Base-by-base conservation (phyloP, 169 alveolate genomes). In the Plasmodium adleri region DNA sequence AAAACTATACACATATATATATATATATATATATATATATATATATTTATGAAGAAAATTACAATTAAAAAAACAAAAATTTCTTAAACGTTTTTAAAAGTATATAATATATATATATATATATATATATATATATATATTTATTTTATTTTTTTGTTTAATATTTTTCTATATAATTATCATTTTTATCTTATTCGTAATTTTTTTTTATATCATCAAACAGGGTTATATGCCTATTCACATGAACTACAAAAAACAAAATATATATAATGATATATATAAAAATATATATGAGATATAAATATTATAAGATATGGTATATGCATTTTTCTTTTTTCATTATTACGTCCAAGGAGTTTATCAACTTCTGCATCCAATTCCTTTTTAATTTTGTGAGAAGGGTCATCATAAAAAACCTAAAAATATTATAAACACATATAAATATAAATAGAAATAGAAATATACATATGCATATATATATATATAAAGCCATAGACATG, bases 301-400 rank as follows among this genome's bases (percentile, higher is more conserved):
- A 67, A 15, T 13, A 17, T 26, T 64, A 28, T 64, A 24, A 39
- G 13, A 32, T 32, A 43, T 67, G 22, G 9, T 32, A 15, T 32
- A 28, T 0, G 32, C 9, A 22, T 47, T 76, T 20, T 62, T 24
- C n/a, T 28, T 63, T 54, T 64, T 63, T 49, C 5, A 5, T 39
- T 13, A 28, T 76, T 76, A 76, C 89, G 56, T 43, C 89, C 89
- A 24, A 76, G 67, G 58, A 76, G 78, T 4, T 64, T 22, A 54
- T 64, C 50, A 9, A 64, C 76, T 15, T 76, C 88, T n/a, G 13
- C 76, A 24, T 50, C 50, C 15, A 32, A 49, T 22, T 60, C 54
- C 47, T 24, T 32, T n/a, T 43, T 73, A 43, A 39, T 74, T 39
- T 47, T 20, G 47, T 50, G 17, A 63, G 13, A 28, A 52, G 17